These are phyloP conservation scores for Jasminum sambac DNA, from an alignment of 257 asterid species.

Conservation along the genomic window DNA sequence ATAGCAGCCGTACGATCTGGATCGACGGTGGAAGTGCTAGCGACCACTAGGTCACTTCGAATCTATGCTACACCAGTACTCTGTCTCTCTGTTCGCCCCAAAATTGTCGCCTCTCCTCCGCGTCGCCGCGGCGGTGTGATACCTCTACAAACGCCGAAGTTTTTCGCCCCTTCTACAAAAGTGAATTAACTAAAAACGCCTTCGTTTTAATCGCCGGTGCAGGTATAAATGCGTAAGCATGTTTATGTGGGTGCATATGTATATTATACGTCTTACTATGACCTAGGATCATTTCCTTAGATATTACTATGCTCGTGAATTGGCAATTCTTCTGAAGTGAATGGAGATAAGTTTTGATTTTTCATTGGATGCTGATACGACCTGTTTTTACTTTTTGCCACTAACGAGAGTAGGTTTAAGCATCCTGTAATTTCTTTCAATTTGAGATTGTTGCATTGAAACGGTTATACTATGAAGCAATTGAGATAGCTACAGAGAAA, in stretches of 20 bases:
- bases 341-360: slow-evolving; percentile 7
- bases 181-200: slow-evolving; percentile 17
- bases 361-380: not conserved
- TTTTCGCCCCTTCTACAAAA: not conserved
- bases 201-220: slow-evolving; percentile 1
- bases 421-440: not conserved
- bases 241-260: not conserved
- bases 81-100: slow-evolving; percentile 13
- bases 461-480: slow-evolving; percentile 9
- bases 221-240: slow-evolving; percentile 7
- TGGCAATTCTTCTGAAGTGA: slow-evolving; percentile 23
- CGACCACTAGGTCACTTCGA: slow-evolving; percentile 34
- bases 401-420: not conserved
- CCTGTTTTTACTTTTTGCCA: not conserved
- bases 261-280: not conserved
- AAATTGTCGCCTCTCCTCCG: slow-evolving; percentile 10
- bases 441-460: not conserved
- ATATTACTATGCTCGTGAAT: slow-evolving; percentile 13
- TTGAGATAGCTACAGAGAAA: not conserved
- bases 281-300: not conserved
- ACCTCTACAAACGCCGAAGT: slow-evolving; percentile 29
- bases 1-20: slow-evolving; percentile 32
- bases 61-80: slow-evolving; percentile 37
- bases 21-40: slow-evolving; percentile 35
- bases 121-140: slow-evolving; percentile 26